Base-by-base conservation (phyloP, 179 eudicot genomes). In the Actinidia arguta region DNA sequence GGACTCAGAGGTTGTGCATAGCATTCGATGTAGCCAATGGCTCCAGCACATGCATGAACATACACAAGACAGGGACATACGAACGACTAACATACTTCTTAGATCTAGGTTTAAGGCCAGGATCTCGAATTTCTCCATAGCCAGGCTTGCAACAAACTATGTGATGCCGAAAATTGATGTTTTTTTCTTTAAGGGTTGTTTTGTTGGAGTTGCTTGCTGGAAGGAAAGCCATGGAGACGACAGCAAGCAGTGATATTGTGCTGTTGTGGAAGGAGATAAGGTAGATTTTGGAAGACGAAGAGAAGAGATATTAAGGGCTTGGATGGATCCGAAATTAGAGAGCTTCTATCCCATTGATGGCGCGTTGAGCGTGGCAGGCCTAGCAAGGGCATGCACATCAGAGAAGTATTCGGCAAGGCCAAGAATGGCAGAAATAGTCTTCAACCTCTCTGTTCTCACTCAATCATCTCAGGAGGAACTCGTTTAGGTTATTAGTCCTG, bases 11-110 rank as follows among this genome's bases (percentile, higher is more conserved):
- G 82, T 58, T 89, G 16, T 62, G 75, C 51, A 72, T 89, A 66
- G 88, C 88, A 10, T 56, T 86, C 5, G 92, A 89, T 78, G 82
- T 89, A 17, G 90, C 90, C n/a, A 89, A 86, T 42, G 90, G 92
- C 47, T 89, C 18, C 88, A 89, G 42, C 88, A 89, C 85, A 80
- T 90, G 89, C 90, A 87, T 46, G 89, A 87, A 67, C 92, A 87
- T 61, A 82, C 85, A 76, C 84, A 88, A 77, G 90, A 87, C 4
- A 87, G 89, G 66, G 79, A 78, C 73, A 79, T 79, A 18, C 72
- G 73, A 63, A 36, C 79, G 7, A 72, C 67, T 24, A 83, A 79
- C 68, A 83, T 83, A 71, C 79, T 83, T 52, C 79, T 83, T 31
- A 39, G 36, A 67, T 62, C 82, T 0, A 72, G 67, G 12, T 83